Evolutionary conservation across 495 filamentous ascomycete species (phyloP).

Genomic region (Daldinia decipiens): DNA sequence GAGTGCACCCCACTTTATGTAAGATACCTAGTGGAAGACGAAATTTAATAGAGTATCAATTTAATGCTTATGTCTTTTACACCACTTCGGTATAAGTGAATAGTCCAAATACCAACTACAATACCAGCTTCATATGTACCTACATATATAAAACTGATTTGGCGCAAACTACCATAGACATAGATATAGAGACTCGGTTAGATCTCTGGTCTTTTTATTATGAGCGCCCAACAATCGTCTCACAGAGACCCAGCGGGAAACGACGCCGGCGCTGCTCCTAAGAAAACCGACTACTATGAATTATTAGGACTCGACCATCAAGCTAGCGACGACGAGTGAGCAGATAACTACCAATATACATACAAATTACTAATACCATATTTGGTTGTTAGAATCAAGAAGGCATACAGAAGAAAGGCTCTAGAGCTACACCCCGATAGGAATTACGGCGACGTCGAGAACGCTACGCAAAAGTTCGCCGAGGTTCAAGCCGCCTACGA

Average conservation of each 20-base stretch:
- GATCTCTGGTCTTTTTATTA: conserved; percentile 49
- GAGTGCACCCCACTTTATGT: neutral
- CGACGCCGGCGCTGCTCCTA: conserved; percentile 20
- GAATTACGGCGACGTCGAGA: conserved; percentile 86
- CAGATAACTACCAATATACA: conserved; percentile 1
- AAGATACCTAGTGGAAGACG: too few relatives aligned
- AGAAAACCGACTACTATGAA: conserved; percentile 92
- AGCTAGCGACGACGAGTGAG: conserved; percentile 87
- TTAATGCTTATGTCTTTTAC: too few relatives aligned
- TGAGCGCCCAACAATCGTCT: conserved; percentile 86
- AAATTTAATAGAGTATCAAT: too few relatives aligned
- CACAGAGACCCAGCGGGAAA: conserved; percentile 48
- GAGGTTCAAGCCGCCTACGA: conserved; percentile 94
- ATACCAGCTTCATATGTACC: neutral
- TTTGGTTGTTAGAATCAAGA: conserved; percentile 75
- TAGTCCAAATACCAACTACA: neutral
- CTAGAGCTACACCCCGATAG: conserved; percentile 95
- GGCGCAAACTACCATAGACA: neutral
- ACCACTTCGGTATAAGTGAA: neutral
- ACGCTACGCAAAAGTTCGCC: conserved; percentile 84
- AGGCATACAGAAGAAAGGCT: conserved; percentile 89
- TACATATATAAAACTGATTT: neutral
- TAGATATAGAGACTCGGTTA: neutral
- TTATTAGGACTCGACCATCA: conserved; percentile 76
- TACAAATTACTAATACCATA: conserved; percentile 28